Evolutionary conservation across 352 stramenopile species (phyloP), one percentile per base, ranked within the genome.

Genomic region (Phytophthora nicotianae): DNA sequence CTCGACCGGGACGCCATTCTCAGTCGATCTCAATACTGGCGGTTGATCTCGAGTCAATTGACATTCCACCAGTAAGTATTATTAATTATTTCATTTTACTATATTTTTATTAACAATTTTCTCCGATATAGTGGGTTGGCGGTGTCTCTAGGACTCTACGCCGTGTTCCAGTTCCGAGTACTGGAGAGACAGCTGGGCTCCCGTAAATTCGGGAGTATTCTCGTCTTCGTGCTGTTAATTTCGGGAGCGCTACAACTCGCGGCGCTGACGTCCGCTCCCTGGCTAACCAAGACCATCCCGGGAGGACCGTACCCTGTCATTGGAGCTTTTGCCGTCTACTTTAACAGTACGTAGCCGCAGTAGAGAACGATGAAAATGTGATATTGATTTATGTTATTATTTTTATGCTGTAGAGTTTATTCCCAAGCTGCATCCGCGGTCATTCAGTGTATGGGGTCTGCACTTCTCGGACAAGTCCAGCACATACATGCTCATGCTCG

Each of bases 141-240:
- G 0, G 85, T 86, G 33, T 88, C 85, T 1, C 76, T 96, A 47
- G 87, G 87, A 6, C 73, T 96, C 40, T 96, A 96, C 53, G 69
- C 88, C 43, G 77, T 96, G 56, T 96, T 93, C 74, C 83, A 93
- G 74, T 94, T 90, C 67, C 83, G 87, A 42, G 70, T 93, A 20
- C 63, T 96, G 17, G 87, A 96, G 61, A 76, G 87, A 2, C 70
- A 93, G 70, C 79, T 96, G 82, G 87, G 87, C 11, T 94, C 87
- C 55, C 81, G 86, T 49, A 96, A 96, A 58, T 96, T 94, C 51
- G 85, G 87, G 26, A 94, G 84, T 53, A 38, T 91, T 6, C 27
- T 89, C 16, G 65, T 93, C 40, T 93, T 90, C 43, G 64, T 90
- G 23, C 60, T 90, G 53, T 29, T 78, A 5, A 71, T 86, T 50